Conservation (phyloP, 164 flowering plant genomes). For the Stephania japonica region DNA sequence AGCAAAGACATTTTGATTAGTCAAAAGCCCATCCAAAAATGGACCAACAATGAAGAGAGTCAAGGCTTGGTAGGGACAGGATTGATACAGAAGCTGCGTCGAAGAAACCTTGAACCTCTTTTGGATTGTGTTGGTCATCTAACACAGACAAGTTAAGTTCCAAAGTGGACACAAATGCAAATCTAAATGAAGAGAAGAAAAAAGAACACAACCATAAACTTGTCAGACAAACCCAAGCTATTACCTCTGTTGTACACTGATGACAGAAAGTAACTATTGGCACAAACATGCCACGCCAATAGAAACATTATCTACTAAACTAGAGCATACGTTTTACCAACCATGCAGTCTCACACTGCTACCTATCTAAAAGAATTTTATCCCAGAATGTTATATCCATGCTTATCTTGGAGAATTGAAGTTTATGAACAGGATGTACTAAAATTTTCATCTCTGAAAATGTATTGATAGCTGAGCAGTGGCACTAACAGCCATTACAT, state of each 20-base stretch:
- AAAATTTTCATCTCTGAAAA: not conserved
- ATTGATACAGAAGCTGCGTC: slow-evolving; percentile 91
- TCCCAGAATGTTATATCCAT: not conserved
- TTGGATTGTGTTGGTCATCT: slow-evolving; percentile 98
- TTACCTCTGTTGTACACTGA: not conserved
- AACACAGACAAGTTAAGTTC: slow-evolving; percentile 38
- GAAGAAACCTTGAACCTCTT: slow-evolving; percentile 93
- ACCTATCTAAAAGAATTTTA: not conserved
- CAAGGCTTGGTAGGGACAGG: slow-evolving; percentile 83
- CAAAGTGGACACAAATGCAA: slow-evolving; percentile 16
- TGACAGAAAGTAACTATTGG: slow-evolving; percentile 3
- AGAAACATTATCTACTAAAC: not conserved
- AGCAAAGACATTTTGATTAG: slow-evolving; percentile 75
- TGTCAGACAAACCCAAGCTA: not conserved
- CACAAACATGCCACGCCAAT: not conserved
- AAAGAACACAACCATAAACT: not conserved
- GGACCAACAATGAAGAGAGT: slow-evolving; percentile 77
- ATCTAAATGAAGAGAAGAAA: not conserved
- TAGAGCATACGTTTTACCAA: not conserved
- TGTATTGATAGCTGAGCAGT: not conserved
- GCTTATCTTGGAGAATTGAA: not conserved
- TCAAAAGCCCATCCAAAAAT: slow-evolving; percentile 77
- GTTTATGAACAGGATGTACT: not conserved
- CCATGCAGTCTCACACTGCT: not conserved
- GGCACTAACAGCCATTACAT: not conserved